These are phyloP conservation scores for Ephemerocybe angulata DNA, from an alignment of 768 basidiomycete species.

Conservation along the genomic window DNA sequence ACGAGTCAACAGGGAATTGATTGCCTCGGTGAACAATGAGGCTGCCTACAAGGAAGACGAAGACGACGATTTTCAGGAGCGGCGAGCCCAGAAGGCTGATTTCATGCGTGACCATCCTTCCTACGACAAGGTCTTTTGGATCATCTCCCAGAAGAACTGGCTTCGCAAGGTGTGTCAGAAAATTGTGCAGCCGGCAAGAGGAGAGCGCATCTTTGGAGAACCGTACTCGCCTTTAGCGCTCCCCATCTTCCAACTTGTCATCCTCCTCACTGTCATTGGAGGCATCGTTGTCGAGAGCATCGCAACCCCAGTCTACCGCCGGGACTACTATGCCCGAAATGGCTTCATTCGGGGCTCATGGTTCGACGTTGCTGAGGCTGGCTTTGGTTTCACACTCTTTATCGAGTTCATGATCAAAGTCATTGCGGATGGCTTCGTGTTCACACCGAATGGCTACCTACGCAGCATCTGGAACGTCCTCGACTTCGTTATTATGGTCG, in stretches of 20 bases:
- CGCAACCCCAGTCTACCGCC: constrained; percentile 83
- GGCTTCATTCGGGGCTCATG: constrained; percentile 69
- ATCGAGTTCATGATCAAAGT: constrained; percentile 87
- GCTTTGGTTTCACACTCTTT: constrained; percentile 68
- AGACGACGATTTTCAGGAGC: constrained; percentile 64
- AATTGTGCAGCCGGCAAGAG: constrained; percentile 76
- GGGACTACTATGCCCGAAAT: constrained; percentile 57
- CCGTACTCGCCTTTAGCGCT: constrained; percentile 62
- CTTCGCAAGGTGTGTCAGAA: constrained; percentile 77
- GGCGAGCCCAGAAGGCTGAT: constrained; percentile 72
- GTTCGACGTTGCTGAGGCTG: constrained; percentile 81
- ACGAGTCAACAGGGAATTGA: constrained; percentile 51
- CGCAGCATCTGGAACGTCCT: constrained; percentile 90
- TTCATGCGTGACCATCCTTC: constrained; percentile 86
- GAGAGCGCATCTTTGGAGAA: constrained; percentile 84
- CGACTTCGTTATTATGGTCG: constrained; percentile 81
- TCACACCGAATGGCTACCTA: constrained; percentile 89
- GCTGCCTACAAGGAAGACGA: constrained; percentile 45
- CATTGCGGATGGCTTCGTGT: constrained; percentile 87
- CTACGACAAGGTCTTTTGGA: constrained; percentile 88
- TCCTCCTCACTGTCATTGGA: constrained; percentile 74
- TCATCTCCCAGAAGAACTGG: constrained; percentile 76
- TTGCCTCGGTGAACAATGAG: constrained; percentile 62
- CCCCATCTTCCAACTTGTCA: constrained; percentile 67
- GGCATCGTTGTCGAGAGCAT: constrained; percentile 80